Conservation (phyloP, 306 rosid genomes). For the Cucurbita moschata region DNA sequence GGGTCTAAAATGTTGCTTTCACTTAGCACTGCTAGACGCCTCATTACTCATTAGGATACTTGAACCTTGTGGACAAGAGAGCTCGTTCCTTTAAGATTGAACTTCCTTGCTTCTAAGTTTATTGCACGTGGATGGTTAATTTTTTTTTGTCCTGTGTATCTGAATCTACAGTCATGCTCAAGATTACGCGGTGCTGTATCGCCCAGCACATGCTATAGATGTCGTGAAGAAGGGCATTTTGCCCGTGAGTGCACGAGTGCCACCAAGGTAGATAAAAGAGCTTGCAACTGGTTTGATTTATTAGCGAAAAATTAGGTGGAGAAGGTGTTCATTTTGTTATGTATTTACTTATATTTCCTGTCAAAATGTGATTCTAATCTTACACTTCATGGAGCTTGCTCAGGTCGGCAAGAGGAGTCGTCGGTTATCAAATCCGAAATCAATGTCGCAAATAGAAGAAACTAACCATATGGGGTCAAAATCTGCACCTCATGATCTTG, state of each 20-base stretch:
- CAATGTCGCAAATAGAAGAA: constrained; percentile 25
- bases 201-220: constrained; percentile 53
- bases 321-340: background rate
- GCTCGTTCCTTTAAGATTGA: background rate
- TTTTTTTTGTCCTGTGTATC: background rate
- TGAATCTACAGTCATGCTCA: constrained; percentile 41
- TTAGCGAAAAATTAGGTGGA: background rate
- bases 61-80: background rate
- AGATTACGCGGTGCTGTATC: constrained; percentile 28
- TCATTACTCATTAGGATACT: background rate
- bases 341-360: background rate
- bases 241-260: constrained; percentile 67
- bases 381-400: background rate
- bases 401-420: constrained; percentile 39
- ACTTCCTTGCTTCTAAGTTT: background rate
- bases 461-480: constrained; percentile 25
- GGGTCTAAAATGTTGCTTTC: background rate
- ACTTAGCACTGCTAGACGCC: background rate
- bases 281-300: background rate
- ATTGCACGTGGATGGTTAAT: background rate
- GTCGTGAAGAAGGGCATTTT: constrained; percentile 83
- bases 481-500: constrained; percentile 46
- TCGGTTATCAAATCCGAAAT: constrained; percentile 21
- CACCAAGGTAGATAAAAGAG: constrained; percentile 23
- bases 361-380: background rate